These are phyloP conservation scores for Phytophthora pistaciae DNA, from an alignment of 352 stramenopile species.

Conservation along the genomic window DNA sequence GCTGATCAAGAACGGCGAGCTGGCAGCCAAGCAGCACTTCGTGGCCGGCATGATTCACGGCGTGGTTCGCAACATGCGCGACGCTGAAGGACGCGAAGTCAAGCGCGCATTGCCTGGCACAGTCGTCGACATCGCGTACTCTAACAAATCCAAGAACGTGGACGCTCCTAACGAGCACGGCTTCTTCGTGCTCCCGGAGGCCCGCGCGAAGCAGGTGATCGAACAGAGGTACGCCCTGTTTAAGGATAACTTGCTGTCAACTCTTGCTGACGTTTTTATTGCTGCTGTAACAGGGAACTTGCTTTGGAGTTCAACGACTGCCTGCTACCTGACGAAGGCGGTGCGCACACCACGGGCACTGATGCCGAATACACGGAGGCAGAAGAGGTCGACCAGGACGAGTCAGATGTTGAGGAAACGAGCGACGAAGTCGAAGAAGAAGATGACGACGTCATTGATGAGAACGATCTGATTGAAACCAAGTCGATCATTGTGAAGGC, in stretches of 20 bases:
- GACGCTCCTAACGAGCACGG: slow-evolving; percentile 84
- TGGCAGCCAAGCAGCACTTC: slow-evolving; percentile 81
- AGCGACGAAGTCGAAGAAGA: slow-evolving; percentile 12
- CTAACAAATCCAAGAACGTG: slow-evolving; percentile 85
- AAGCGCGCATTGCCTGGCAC: slow-evolving; percentile 62
- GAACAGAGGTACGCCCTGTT: slow-evolving; percentile 62
- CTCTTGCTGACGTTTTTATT: slow-evolving; percentile 2
- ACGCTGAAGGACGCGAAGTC: slow-evolving; percentile 69
- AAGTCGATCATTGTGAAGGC: slow-evolving; percentile 87
- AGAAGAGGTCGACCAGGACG: slow-evolving; percentile 12
- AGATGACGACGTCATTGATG: slow-evolving; percentile 40
- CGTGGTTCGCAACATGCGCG: slow-evolving; percentile 66
- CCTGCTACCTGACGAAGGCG: slow-evolving; percentile 46
- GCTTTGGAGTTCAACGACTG: slow-evolving; percentile 77
- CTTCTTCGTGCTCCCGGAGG: slow-evolving; percentile 78
- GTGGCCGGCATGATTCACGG: slow-evolving; percentile 89
- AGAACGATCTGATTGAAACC: slow-evolving; percentile 52
- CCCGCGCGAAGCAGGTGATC: slow-evolving; percentile 71
- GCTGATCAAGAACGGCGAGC: slow-evolving; percentile 70
- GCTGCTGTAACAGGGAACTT: slow-evolving; percentile 56
- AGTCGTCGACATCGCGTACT: slow-evolving; percentile 85
- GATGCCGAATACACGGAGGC: slow-evolving; percentile 29
- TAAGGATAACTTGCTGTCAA: not conserved
- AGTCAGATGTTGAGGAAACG: slow-evolving; percentile 5
- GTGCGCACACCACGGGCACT: not conserved